Evolutionary conservation across 2,329 filamentous ascomycete species (phyloP), one percentile per base, ranked within the genome.

Genomic region (Aspergillus quadricinctus): DNA sequence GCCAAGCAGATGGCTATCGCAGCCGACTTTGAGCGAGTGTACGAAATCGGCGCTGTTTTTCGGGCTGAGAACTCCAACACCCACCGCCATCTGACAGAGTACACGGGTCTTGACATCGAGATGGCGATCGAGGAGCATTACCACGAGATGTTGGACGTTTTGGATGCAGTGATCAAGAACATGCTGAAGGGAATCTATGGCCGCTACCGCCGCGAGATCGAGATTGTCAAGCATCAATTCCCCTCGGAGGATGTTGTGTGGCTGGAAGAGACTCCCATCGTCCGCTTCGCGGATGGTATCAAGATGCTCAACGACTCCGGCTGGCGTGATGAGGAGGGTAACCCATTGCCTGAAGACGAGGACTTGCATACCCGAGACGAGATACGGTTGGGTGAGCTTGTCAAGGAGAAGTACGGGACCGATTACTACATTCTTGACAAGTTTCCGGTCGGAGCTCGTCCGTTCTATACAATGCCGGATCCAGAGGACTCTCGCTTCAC

Each of bases 361-460:
- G 92, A 97, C 70, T 78, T 97, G 25, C 86, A 86, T 48, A 97
- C 92, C 0, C 82, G 89, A 21, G 90, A 94, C 57, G 92, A 97
- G 76, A 92, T 95, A 25, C 86, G 89, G 14, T 82, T 97, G 0
- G 92, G 93, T 9, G 81, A 90, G 67, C 78, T 97, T 17, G 85
- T 97, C 67, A 93, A 89, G 75, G 85, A 95, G 69, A 92, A 92
- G 76, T 94, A 88, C 67, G 81, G 84, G 54, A 95, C 92, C 0
- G 92, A 97, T 67, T 96, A 95, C 77, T 97, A 94, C 74, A 88
- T 97, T 60, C 82, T 97, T 43, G 92, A 97, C 81, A 96, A 95
- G 69, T 97, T 97, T 78, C 92, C 92, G 0, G 79, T 84, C 23
- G 87, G 85, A 6, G 92, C 90, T 2, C 85, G 92, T 46, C 92